phyloP scores from a whole-genome alignment of 75 land plant genomes.

The Picea sitchensis region DNA sequence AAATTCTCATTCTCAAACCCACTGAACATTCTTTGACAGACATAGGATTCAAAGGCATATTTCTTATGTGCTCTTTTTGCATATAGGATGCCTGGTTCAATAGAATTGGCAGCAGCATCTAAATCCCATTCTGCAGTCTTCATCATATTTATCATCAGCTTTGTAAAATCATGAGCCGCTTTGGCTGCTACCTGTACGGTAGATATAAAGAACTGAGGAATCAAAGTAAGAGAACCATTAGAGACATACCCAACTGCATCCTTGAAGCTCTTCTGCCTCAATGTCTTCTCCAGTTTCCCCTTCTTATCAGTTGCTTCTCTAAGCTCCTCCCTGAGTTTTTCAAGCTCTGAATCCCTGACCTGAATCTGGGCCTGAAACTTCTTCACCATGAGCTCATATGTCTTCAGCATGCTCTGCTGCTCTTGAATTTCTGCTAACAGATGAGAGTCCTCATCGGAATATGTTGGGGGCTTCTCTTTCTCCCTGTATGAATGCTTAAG shows the following conservation, averaged over 20 bases:
- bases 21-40: slow-evolving; percentile 71
- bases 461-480: slow-evolving; percentile 32
- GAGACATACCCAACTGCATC: slow-evolving; percentile 24
- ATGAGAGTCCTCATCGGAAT: slow-evolving; percentile 55
- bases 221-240: slow-evolving; percentile 8
- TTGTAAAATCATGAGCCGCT: slow-evolving; percentile 73
- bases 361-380: slow-evolving; percentile 75
- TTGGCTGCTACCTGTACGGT: slow-evolving; percentile 53
- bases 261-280: slow-evolving; percentile 55
- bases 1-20: slow-evolving; percentile 81
- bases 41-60: slow-evolving; percentile 87
- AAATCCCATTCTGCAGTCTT: slow-evolving; percentile 89
- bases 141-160: slow-evolving; percentile 76
- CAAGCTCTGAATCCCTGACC: slow-evolving; percentile 54
- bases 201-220: slow-evolving; percentile 50
- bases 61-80: slow-evolving; percentile 77
- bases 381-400: slow-evolving; percentile 74
- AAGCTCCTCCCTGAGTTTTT: slow-evolving; percentile 47
- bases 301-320: slow-evolving; percentile 42
- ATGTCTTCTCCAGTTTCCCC: slow-evolving; percentile 61
- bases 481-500: slow-evolving; percentile 76
- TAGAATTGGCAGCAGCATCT: slow-evolving; percentile 76
- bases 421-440: slow-evolving; percentile 65
- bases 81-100: slow-evolving; percentile 55
- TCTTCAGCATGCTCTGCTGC: slow-evolving; percentile 61